Evolutionary conservation across 129 eudicot genomes (phyloP), one percentile per base, ranked within the genome.

Genomic region (Arctium lappa): DNA sequence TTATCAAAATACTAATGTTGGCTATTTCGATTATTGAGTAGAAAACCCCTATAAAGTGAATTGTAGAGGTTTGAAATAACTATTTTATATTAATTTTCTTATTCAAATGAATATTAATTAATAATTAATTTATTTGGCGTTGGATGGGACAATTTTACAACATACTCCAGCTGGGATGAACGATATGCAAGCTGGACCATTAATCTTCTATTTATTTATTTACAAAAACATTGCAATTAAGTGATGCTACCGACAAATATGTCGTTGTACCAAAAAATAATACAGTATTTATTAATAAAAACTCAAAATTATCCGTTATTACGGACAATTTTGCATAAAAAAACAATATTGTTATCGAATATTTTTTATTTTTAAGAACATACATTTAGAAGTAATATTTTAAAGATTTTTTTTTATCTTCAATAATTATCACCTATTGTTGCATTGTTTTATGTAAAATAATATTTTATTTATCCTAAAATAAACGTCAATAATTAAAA

Each of bases 131-230:
- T 82, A 50, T 69, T 12, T 83, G 66, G 31, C 40, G 72, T 30
- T 77, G 33, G 78, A 78, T 40, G 63, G 73, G 86, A 83, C 86
- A 83, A 72, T 80, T 80, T 44, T 80, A 72, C 83, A 80, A 32
- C 83, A 48, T 71, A 48, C 83, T 71, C 77, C 83, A 80, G 83
- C 83, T 69, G 83, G 77, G 48, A 44, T 46, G 69, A 79, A 79
- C 76, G 12, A 79, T 69, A 79, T 80, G 76, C 83, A 80, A 69
- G 83, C 77, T 69, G 83, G 83, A 80, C 53, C 77, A 80, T 80
- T 71, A 33, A 71, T 27, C 48, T 80, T 80, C 9, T 80, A 48
- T 42, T 44, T 79, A 16, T 68, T 80, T 18, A 42, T 42, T 69
- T 68, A 70, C 65, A 78, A 65, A 46, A 79, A 80, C 34, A 22